phyloP scores from a whole-genome alignment of 345 rosid genomes.

The Cardamine resedifolia region DNA sequence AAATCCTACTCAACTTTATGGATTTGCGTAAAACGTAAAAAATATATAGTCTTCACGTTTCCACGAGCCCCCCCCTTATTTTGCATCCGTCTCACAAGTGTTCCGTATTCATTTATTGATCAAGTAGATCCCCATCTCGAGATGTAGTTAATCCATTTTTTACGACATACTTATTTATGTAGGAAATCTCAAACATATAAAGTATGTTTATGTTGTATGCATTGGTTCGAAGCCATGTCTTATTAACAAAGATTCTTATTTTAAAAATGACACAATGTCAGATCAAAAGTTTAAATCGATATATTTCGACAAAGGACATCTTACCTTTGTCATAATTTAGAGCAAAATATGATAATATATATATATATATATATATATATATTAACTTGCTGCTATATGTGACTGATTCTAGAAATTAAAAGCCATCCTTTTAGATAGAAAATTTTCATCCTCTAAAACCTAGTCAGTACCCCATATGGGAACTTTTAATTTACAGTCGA shows the following conservation, averaged over 20 bases:
- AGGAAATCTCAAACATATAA: background rate
- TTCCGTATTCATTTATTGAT: background rate
- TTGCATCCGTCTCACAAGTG: background rate
- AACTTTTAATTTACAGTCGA: background rate
- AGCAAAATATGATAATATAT: no score
- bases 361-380: no score
- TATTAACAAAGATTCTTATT: slow-evolving; percentile 3
- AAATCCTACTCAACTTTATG: background rate
- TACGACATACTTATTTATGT: background rate
- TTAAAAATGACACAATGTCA: background rate
- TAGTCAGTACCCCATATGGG: background rate
- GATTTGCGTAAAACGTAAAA: background rate
- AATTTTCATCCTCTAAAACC: background rate
- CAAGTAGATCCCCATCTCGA: background rate
- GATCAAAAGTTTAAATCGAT: slow-evolving; percentile 27
- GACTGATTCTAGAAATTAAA: background rate
- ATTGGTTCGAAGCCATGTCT: background rate
- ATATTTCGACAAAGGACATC: slow-evolving; percentile 4
- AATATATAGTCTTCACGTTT: slow-evolving; percentile 10
- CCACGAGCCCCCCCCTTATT: background rate
- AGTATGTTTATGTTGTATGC: background rate
- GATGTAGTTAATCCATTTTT: background rate
- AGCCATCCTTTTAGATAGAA: background rate
- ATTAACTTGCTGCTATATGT: background rate
- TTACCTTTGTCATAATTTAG: no score